Evolutionary conservation across 805 yeast genomes (phyloP), one percentile per base, ranked within the genome.

Genomic region (Lachancea meyersii): DNA sequence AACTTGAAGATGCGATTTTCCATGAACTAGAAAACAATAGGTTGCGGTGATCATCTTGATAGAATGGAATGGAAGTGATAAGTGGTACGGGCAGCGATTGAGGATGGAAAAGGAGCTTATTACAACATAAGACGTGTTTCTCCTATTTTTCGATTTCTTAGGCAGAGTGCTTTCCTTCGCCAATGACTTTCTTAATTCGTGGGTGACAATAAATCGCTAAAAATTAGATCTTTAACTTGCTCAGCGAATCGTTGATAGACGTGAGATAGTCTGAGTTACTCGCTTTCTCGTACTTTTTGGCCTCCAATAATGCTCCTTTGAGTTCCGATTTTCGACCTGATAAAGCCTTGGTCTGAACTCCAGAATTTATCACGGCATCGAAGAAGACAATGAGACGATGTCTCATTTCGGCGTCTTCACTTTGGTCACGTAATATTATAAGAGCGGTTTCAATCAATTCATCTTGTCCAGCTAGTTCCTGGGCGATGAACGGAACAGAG

Each of bases 401-500:
- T 37, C 65, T 51, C 26, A 68, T 37, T 8, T 52, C 63, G 0
- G 40, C 31, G 32, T 68, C 69, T 4, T 45, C 45, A 11, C 47
- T 35, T 41, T 68, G 69, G 2, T 52, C 52, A 1, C 40, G 41
- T 4, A 67, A 46, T 1, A 67, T 47, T 2, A 43, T 43, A 1
- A 52, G 35, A 6, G 63, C 47, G n/a, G 54, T 61, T 3, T 53
- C 46, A 1, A 61, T 43, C 4, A 67, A 48, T 8, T 53, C 48
- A 0, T 53, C 38, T 11, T 60, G 49, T 19, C 54, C 44, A 14
- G 60, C 45, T 13, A 67, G 47, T 23, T 57, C 61, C 18, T 54
- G 49, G 0, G 69, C 60, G 13, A 68, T 61, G 40, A 68, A 65
- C 2, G 68, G 67, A 17, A 68, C 48, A 1, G 58, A 52, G 2